Evolutionary conservation across 2,329 filamentous ascomycete species (phyloP).

Genomic region (Triangularia setosa): DNA sequence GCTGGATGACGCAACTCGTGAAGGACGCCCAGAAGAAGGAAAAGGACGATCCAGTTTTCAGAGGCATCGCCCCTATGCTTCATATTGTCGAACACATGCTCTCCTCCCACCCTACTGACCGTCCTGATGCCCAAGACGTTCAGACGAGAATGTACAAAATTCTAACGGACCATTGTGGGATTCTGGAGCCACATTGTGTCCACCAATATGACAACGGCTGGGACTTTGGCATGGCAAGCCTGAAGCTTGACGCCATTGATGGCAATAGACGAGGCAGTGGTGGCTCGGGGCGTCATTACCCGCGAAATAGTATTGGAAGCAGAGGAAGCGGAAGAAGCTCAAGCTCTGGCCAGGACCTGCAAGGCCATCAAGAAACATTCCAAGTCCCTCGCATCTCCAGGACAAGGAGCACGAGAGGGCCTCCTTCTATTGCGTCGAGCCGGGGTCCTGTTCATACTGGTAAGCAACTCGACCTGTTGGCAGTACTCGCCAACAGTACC

Average conservation of each 20-base stretch:
- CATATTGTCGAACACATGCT: constrained; percentile 54
- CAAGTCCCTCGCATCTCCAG: neutral
- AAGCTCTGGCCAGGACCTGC: neutral
- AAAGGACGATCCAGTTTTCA: constrained; percentile 46
- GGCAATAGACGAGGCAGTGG: neutral
- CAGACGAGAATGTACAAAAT: constrained; percentile 51
- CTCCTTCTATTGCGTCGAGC: neutral
- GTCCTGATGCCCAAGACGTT: constrained; percentile 51
- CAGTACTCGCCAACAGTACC: neutral
- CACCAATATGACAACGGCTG: constrained; percentile 38
- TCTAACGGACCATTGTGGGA: constrained; percentile 45
- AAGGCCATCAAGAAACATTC: neutral
- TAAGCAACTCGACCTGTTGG: neutral
- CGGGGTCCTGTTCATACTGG: neutral
- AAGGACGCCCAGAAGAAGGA: constrained; percentile 54
- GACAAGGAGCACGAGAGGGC: neutral
- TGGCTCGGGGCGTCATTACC: neutral
- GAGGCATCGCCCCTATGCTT: constrained; percentile 50
- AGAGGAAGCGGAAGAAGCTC: neutral
- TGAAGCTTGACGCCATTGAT: neutral
- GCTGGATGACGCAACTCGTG: constrained; percentile 61
- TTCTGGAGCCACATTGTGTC: constrained; percentile 52
- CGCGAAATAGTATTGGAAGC: neutral
- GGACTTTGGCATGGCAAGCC: neutral
- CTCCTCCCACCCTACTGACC: constrained; percentile 45